Evolutionary conservation across 768 basidiomycete genomes (phyloP).

Genomic region (Pholiota conissans): DNA sequence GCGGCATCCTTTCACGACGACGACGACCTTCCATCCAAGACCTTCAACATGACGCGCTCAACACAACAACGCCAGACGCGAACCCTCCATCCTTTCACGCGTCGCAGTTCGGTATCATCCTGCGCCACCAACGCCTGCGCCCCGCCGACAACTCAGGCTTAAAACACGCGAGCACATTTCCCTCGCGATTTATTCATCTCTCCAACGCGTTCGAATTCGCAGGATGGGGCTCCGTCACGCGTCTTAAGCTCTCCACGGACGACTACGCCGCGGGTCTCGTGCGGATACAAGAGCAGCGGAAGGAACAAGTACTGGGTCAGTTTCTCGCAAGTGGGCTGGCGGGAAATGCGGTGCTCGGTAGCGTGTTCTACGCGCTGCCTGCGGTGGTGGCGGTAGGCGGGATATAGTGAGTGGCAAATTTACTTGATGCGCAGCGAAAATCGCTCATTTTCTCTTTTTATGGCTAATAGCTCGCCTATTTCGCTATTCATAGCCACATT

Average conservation of each 20-base stretch:
- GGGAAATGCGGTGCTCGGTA: slow-evolving; percentile 66
- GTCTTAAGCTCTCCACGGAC: slow-evolving; percentile 43
- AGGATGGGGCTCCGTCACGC: slow-evolving; percentile 61
- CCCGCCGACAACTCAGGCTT: slow-evolving; percentile 43
- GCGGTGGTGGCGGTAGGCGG: slow-evolving; percentile 59
- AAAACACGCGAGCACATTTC: slow-evolving; percentile 36
- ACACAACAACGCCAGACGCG: not conserved
- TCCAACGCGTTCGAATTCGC: slow-evolving; percentile 70
- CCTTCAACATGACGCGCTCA: not conserved
- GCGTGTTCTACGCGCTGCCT: slow-evolving; percentile 71
- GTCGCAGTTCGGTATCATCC: slow-evolving; percentile 53
- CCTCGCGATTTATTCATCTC: slow-evolving; percentile 64
- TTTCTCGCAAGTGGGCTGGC: slow-evolving; percentile 67
- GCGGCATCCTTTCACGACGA: too few relatives aligned
- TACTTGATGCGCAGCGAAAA: too few relatives aligned
- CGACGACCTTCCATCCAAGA: not conserved
- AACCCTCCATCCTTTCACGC: slow-evolving; percentile 45
- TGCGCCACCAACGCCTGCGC: slow-evolving; percentile 58
- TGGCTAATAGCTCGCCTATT: slow-evolving; percentile 64
- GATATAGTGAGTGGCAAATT: slow-evolving; percentile 47
- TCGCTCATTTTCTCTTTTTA: too few relatives aligned
- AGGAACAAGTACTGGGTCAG: slow-evolving; percentile 53
- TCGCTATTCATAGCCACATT: slow-evolving; percentile 63
- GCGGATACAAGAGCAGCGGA: slow-evolving; percentile 26
- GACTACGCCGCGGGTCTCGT: slow-evolving; percentile 38